These are phyloP conservation scores for Chalciporus sphaerocephalus DNA, from an alignment of 768 basidiomycete genomes.

Conservation along the genomic window DNA sequence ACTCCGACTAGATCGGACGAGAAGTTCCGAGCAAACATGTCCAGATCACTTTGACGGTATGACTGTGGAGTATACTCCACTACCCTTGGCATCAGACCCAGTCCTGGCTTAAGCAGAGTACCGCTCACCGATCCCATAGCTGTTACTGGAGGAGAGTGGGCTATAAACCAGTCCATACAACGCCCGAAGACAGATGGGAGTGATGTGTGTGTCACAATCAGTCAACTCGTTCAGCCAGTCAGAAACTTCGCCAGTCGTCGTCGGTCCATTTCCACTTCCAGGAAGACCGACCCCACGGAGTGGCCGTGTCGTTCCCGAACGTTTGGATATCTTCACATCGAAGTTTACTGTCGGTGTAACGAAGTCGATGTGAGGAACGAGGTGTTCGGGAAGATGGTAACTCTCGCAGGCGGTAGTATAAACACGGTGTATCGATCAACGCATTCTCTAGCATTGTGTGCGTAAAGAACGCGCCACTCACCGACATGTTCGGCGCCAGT, in stretches of 20 bases:
- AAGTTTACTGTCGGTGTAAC: conserved; percentile 46
- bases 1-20: conserved; percentile 31
- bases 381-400: conserved; percentile 39
- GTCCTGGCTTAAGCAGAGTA: neutral
- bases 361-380: conserved; percentile 39
- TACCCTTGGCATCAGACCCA: conserved; percentile 28
- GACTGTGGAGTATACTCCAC: conserved; percentile 53
- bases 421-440: neutral
- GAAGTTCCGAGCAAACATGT: conserved; percentile 41
- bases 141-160: conserved; percentile 44
- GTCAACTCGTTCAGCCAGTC: conserved; percentile 14
- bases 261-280: conserved; percentile 9
- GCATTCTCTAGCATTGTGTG: neutral
- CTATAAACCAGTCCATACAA: conserved; percentile 41
- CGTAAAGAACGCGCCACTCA: conserved; percentile 14
- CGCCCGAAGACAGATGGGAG: conserved; percentile 53
- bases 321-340: conserved; percentile 26
- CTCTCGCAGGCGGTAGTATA: conserved; percentile 33
- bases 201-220: conserved; percentile 41
- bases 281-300: conserved; percentile 12
- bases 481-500: conserved; percentile 37
- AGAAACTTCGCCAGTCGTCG: conserved; percentile 22
- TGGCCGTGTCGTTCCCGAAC: neutral
- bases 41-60: conserved; percentile 43
- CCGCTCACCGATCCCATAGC: conserved; percentile 46